Percentiles rank a stretch among this genome's conserved stretches.
These are phyloP conservation scores for Phialophora chinensis DNA, from an alignment of 2,329 filamentous ascomycete genomes.

Conservation along the genomic window DNA sequence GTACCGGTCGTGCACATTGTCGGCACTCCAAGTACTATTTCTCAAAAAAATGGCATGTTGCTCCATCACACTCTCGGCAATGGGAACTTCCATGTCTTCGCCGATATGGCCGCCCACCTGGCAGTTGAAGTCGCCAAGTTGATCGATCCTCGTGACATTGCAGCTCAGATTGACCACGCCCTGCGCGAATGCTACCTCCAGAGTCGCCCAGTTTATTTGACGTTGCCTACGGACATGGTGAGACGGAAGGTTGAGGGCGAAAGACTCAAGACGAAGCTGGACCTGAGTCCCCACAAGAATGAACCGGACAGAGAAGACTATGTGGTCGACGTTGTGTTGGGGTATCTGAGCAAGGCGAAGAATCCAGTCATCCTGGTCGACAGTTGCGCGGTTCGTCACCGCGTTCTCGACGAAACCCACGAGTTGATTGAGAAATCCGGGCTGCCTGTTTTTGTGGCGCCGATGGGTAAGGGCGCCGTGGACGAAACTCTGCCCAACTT, in stretches of 20 bases:
- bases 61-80: conserved; percentile 44
- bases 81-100: conserved; percentile 38
- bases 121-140: conserved; percentile 35
- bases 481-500: conserved; percentile 56
- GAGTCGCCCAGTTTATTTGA: conserved; percentile 40
- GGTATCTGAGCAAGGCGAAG: conserved; percentile 53
- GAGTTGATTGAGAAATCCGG: conserved; percentile 51
- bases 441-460: conserved; percentile 57
- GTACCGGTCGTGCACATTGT: conserved; percentile 67
- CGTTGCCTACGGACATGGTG: conserved; percentile 39
- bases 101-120: conserved; percentile 36
- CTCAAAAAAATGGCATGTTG: conserved; percentile 55
- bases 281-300: conserved; percentile 34
- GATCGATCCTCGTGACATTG: conserved; percentile 35
- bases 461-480: conserved; percentile 59
- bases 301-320: conserved; percentile 40
- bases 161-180: conserved; percentile 39
- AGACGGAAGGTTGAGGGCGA: conserved; percentile 61
- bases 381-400: conserved; percentile 53
- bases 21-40: conserved; percentile 58
- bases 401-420: conserved; percentile 51
- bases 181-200: conserved; percentile 37
- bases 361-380: conserved; percentile 61
- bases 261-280: conserved; percentile 69
- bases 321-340: conserved; percentile 43